phyloP scores from a whole-genome alignment of 345 rosid species.

The Pseudoturritis turrita region DNA sequence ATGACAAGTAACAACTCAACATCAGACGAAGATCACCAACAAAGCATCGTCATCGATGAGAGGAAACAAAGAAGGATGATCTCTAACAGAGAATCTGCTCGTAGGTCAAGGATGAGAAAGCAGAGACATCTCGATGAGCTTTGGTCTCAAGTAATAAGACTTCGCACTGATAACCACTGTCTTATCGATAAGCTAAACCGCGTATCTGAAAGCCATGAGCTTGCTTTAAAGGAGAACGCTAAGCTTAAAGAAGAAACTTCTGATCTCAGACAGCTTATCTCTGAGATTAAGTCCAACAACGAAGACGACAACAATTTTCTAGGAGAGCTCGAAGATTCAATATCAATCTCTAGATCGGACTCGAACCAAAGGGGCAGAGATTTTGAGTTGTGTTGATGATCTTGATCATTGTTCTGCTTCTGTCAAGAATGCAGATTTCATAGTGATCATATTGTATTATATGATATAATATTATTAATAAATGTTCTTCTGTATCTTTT shows the following conservation, averaged over 20 bases:
- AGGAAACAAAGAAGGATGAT: conserved; percentile 94
- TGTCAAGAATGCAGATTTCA: conserved; percentile 19
- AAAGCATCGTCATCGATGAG: conserved; percentile 58
- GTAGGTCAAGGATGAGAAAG: conserved; percentile 94
- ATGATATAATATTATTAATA: conserved; percentile 19
- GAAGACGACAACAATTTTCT: conserved; percentile 44
- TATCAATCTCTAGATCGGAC: conserved; percentile 36
- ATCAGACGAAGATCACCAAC: conserved; percentile 69
- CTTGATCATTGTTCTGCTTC: conserved; percentile 11
- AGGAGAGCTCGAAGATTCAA: conserved; percentile 50
- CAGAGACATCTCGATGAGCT: conserved; percentile 96
- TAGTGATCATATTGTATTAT: conserved; percentile 1
- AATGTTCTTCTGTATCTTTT: conserved; percentile 22
- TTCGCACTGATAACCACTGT: conserved; percentile 60
- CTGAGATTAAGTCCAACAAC: conserved; percentile 32
- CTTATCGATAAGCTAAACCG: conserved; percentile 68
- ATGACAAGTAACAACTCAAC: conserved; percentile 68
- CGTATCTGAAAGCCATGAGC: conserved; percentile 56
- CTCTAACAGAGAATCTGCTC: conserved; percentile 93
- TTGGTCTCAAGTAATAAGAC: conserved; percentile 78
- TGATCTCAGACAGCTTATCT: conserved; percentile 67
- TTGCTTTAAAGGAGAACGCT: conserved; percentile 62
- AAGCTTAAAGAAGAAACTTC: conserved; percentile 80
- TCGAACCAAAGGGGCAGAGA: conserved; percentile 7
- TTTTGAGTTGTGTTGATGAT: conserved; percentile 20